Base-by-base conservation (phyloP, 352 stramenopile species). In the Globisporangium apiculatum region DNA sequence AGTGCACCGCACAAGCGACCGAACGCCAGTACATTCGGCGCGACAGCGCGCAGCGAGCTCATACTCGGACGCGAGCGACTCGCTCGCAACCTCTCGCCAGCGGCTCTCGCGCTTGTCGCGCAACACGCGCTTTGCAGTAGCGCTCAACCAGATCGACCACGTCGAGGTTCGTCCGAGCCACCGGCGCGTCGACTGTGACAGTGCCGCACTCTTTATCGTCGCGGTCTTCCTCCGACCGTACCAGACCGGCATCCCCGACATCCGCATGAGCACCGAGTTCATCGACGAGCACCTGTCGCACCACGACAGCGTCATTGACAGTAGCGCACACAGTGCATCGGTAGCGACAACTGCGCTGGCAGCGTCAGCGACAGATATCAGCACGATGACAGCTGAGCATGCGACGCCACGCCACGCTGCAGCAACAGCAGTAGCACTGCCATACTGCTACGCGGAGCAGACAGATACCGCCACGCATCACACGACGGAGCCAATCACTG, bases 91-190 rank as follows among this genome's bases (percentile, higher is more conserved):
- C 36, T 48, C 46, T 6, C 37, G 40, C 7, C 57, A 36, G 45
- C 51, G 53, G 38, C 46, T 48, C 24, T 53, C 49, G 15, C 53
- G 60, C 15, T 66, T 89, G 17, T 78, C 71, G 53, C 65, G 69
- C n/a, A 68, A 63, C 49, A 67, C 71, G 42, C 83, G 73, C 50
- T 75, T 68, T 50, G 72, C 75, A 24, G 61, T 87, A 50, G 56
- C 71, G 51, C 69, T 88, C 50, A 87, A 90, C 62, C 75, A 74
- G 59, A 73, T 90, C 41, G 68, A 76, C 46, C 72, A 68, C 55
- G 68, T 89, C 17, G 67, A 71, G 40, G 75, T 90, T 53, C 59
- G 40, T 48, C 62, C 58, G 5, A 62, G 67, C 36, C 24, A 31
- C 24, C 24, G 24, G 3, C 64, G 65, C 76, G 24, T 69, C 72